These are phyloP conservation scores for Coniochaeta sp. DNA, from an alignment of 2,329 filamentous ascomycete species.

Conservation along the genomic window DNA sequence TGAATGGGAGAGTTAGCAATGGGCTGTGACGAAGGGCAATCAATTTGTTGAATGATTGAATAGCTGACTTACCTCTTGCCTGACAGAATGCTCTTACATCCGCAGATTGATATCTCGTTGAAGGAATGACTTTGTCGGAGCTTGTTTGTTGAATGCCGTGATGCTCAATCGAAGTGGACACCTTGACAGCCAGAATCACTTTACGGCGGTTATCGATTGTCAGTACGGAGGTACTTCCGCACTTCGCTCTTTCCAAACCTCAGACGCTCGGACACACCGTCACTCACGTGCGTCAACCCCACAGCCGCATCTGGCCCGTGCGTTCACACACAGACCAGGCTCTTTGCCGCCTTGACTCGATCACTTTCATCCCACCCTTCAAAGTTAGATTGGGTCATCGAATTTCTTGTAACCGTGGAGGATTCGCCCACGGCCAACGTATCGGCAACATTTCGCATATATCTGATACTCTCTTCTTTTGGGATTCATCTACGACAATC, in stretches of 20 bases:
- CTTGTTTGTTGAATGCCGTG: neutral
- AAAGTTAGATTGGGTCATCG: neutral
- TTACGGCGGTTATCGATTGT: neutral
- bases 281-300: neutral
- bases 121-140: neutral
- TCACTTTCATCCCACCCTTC: neutral
- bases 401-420: neutral
- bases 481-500: neutral
- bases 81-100: neutral
- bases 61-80: neutral
- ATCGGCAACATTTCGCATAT: neutral
- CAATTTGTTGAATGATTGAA: neutral
- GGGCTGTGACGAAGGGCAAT: neutral
- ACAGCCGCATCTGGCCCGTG: neutral
- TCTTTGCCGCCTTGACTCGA: neutral
- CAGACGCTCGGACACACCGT: neutral
- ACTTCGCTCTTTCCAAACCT: neutral
- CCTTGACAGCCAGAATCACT: slow-evolving; percentile 1
- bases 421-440: neutral
- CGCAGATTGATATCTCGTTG: neutral
- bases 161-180: neutral
- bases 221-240: neutral
- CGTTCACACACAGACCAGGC: neutral
- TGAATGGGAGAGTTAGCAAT: neutral
- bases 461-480: neutral